Evolutionary conservation across 2,329 filamentous ascomycete species (phyloP), one percentile per base, ranked within the genome.

Genomic region (Epichloe glyceriae): DNA sequence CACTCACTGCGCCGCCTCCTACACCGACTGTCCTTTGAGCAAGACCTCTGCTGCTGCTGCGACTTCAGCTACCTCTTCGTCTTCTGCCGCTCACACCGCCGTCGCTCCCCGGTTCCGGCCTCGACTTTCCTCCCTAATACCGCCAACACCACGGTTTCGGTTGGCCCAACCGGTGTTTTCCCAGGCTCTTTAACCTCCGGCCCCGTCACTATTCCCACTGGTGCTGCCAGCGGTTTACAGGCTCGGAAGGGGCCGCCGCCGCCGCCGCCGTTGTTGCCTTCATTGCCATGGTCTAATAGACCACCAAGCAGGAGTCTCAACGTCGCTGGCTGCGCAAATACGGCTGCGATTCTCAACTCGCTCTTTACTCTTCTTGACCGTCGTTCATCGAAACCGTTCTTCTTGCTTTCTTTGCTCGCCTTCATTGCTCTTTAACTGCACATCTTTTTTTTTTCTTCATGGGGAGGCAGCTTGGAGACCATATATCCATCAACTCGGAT

Each of bases 1-100:
- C 60, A 76, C 73, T 52, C 58, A 64, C 59, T 74, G 73, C 67
- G 66, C 69, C 61, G 67, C 71, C 42, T 64, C 63, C 11, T 63
- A 67, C 54, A 64, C 67, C 55, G 64, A 71, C 62, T 74, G 73
- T 68, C 70, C 72, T 50, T 47, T 57, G 39, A 54, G 56, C 52
- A 61, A 64, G 51, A 59, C 62, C 20, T 58, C 57, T 42, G 43
- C 50, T 19, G 44, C 51, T 17, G 49, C 52, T 22, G 52, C 49
- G 7, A 40, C 40, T 34, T 40, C 49, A 26, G 54, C 58, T 48
- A 52, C 54, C 41, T 15, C 35, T n/a, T 59, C 65, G 55, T 61
- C 66, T 58, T 68, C 51, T 11, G 46, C 53, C 20, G 50, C 49
- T 20, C 45, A 48, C 8, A 41, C 41, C 34, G 41, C 41, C 37